phyloP scores from a whole-genome alignment of 2,329 filamentous ascomycete genomes.

The Trichophyton benhamiae region DNA sequence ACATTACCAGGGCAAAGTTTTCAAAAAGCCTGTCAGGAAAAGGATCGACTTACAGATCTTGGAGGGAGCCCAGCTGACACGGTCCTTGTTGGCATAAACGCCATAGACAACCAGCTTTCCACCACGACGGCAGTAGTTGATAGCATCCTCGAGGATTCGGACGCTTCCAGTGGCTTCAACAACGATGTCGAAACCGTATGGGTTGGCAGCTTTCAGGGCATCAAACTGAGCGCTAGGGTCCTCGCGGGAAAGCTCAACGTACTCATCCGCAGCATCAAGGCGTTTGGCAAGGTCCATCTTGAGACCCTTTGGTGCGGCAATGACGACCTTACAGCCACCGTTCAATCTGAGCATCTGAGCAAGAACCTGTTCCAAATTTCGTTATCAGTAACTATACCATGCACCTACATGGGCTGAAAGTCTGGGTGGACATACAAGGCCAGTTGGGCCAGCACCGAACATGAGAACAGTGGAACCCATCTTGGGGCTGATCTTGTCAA shows the following conservation, averaged over 20 bases:
- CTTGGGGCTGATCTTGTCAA: slow-evolving; percentile 56
- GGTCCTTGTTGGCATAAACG: slow-evolving; percentile 52
- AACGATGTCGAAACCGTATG: slow-evolving; percentile 62
- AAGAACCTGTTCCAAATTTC: slow-evolving; percentile 27
- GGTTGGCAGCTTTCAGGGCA: slow-evolving; percentile 51
- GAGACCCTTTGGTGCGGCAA: slow-evolving; percentile 55
- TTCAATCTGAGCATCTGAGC: slow-evolving; percentile 52
- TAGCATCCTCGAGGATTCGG: slow-evolving; percentile 57
- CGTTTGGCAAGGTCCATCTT: slow-evolving; percentile 56
- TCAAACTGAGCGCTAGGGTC: slow-evolving; percentile 49
- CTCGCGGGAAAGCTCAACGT: slow-evolving; percentile 35
- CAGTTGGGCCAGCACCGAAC: slow-evolving; percentile 57
- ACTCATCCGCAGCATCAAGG: slow-evolving; percentile 38
- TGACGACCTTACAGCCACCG: slow-evolving; percentile 56
- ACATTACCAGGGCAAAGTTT: not conserved
- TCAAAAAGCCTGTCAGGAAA: not conserved
- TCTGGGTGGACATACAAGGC: slow-evolving; percentile 33
- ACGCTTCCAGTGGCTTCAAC: slow-evolving; percentile 58
- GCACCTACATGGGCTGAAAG: not conserved
- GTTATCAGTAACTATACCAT: not conserved
- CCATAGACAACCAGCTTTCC: slow-evolving; percentile 62
- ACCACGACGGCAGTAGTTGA: slow-evolving; percentile 58
- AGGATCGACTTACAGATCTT: slow-evolving; percentile 51
- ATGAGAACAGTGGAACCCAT: slow-evolving; percentile 52
- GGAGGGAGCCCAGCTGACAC: slow-evolving; percentile 56